Conservation (phyloP, 208 protist species). For the Acanthamoeba healyi region DNA sequence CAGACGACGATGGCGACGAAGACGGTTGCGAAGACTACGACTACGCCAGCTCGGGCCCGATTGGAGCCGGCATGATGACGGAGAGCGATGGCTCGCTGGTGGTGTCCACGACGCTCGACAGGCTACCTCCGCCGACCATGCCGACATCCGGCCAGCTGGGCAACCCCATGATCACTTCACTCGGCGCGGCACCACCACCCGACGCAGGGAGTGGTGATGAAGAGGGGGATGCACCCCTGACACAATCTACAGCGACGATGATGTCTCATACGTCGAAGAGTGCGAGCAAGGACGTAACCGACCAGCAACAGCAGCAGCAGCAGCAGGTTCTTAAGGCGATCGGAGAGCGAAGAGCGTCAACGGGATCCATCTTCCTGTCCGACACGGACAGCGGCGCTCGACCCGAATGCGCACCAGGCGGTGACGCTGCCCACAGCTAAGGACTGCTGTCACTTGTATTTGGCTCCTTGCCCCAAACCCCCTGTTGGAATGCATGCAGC, state of each 20-base stretch:
- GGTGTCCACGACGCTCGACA: background rate
- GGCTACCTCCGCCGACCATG: background rate
- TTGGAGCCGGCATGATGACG: background rate
- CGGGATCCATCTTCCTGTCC: background rate
- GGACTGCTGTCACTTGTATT: background rate
- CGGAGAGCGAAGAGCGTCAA: background rate
- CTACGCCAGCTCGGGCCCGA: constrained; percentile 12
- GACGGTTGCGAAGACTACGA: background rate
- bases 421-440: background rate
- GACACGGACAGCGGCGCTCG: background rate
- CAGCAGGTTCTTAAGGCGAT: background rate
- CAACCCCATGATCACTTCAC: background rate
- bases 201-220: background rate
- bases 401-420: background rate
- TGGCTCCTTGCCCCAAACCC: too few relatives aligned
- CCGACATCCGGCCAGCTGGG: background rate
- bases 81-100: constrained; percentile 8
- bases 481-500: too few relatives aligned
- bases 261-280: background rate
- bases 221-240: too few relatives aligned
- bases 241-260: background rate
- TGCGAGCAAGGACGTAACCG: background rate
- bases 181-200: background rate
- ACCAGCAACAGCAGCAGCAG: background rate
- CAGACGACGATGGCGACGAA: background rate